phyloP scores from a whole-genome alignment of 495 filamentous ascomycete genomes.

The Annulohypoxylon stygium region DNA sequence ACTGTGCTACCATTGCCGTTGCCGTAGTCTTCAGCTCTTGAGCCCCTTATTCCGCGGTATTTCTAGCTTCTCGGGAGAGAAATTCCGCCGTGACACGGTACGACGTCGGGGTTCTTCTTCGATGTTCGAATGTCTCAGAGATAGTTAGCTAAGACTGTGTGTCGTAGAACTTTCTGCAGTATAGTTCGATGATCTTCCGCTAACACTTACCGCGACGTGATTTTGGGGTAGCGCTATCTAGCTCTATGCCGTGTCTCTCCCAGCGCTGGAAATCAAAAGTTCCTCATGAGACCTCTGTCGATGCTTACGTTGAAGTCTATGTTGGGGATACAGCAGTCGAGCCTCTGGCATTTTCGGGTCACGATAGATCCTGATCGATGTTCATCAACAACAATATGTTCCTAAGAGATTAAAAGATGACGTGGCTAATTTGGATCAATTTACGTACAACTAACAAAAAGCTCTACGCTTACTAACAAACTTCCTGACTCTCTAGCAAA shows the following conservation, averaged over 20 bases:
- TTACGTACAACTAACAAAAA: conserved; percentile 1
- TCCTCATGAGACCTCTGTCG: not conserved
- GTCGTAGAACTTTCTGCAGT: not conserved
- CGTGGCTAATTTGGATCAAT: not conserved
- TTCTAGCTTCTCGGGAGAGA: not conserved
- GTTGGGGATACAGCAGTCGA: not conserved
- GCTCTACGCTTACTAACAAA: conserved; percentile 8
- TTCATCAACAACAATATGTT: not conserved
- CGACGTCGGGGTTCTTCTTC: conserved; percentile 13
- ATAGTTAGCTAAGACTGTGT: not conserved
- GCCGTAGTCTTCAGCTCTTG: conserved; percentile 2
- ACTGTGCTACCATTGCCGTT: conserved; percentile 6
- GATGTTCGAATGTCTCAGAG: not conserved
- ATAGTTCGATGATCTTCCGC: not conserved
- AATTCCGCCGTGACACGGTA: not conserved
- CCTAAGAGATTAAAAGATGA: not conserved
- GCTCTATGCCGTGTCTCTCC: not conserved
- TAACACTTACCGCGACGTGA: not conserved
- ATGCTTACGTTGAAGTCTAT: not conserved
- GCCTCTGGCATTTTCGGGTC: not conserved
- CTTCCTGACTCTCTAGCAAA: not conserved
- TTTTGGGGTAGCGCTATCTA: not conserved
- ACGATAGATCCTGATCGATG: not conserved
- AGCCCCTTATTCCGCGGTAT: not conserved
- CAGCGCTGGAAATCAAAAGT: not conserved